Percentiles rank a stretch among this genome's conserved stretches.
Conservation (phyloP, 2,329 filamentous ascomycete species). For the Fusarium sp. region DNA sequence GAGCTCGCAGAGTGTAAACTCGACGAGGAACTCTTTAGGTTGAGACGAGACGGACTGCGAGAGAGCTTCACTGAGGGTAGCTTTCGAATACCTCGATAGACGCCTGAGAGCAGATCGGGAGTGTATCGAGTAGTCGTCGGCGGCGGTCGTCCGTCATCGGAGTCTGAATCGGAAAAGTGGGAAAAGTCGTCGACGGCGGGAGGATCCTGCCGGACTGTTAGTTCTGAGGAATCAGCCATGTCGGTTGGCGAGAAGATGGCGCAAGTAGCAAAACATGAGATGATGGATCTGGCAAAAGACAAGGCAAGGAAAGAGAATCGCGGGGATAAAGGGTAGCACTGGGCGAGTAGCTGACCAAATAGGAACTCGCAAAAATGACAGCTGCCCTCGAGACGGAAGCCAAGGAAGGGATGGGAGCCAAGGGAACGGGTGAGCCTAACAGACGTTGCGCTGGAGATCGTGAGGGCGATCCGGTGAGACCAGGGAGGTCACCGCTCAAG, state of each 20-base stretch:
- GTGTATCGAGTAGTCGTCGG: conserved; percentile 46
- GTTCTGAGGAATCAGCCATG: conserved; percentile 45
- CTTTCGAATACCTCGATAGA: conserved; percentile 63
- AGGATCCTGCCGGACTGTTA: conserved; percentile 47
- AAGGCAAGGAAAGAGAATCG: conserved; percentile 13
- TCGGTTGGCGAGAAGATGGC: conserved; percentile 15
- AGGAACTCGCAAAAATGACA: conserved; percentile 14
- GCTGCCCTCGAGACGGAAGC: neutral
- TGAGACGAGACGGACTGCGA: conserved; percentile 57
- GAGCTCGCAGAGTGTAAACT: conserved; percentile 28
- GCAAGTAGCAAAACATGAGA: conserved; percentile 27
- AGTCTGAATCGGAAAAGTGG: conserved; percentile 57
- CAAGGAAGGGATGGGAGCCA: conserved; percentile 23
- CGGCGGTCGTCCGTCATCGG: conserved; percentile 49
- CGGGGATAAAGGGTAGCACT: conserved; percentile 16
- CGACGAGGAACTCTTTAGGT: conserved; percentile 45
- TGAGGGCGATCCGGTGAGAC: conserved; percentile 40
- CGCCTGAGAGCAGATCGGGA: conserved; percentile 61
- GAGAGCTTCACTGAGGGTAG: conserved; percentile 56
- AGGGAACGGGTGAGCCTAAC: conserved; percentile 23
- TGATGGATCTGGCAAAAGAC: conserved; percentile 5
- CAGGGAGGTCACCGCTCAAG: conserved; percentile 40
- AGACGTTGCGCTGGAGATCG: conserved; percentile 40
- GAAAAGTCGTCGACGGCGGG: conserved; percentile 45
- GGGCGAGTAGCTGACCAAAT: conserved; percentile 30